A percentile compares a stretch with the other conserved stretches of the same genome.
Evolutionary conservation across 352 stramenopile species (phyloP).

Genomic region (Globisporangium spiculum): DNA sequence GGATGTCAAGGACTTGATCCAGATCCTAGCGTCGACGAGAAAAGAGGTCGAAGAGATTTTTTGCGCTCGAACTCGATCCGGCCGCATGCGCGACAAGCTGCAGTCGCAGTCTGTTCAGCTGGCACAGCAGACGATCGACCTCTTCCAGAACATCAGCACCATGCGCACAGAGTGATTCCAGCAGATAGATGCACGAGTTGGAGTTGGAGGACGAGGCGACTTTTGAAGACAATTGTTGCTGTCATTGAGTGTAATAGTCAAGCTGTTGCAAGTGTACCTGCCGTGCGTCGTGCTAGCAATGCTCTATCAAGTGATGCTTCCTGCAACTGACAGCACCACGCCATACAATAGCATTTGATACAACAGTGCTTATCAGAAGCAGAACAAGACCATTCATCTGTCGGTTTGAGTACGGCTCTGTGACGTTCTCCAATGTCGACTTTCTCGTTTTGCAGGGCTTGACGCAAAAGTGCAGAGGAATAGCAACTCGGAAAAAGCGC

Average conservation of each 20-base stretch:
- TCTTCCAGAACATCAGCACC: slow-evolving; percentile 55
- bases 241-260: neutral
- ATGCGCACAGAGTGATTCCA: slow-evolving; percentile 27
- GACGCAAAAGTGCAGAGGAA: too few relatives aligned
- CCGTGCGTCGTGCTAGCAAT: neutral
- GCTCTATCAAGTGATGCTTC: neutral
- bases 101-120: slow-evolving; percentile 61
- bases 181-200: neutral
- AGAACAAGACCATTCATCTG: too few relatives aligned
- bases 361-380: too few relatives aligned
- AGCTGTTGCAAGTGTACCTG: neutral
- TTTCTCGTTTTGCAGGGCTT: too few relatives aligned
- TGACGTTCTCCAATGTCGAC: too few relatives aligned
- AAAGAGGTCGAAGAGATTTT: slow-evolving; percentile 39
- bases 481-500: too few relatives aligned
- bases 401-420: too few relatives aligned
- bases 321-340: neutral
- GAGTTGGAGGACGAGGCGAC: neutral
- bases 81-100: slow-evolving; percentile 65
- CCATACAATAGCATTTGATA: too few relatives aligned
- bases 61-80: slow-evolving; percentile 49
- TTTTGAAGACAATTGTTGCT: neutral
- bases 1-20: slow-evolving; percentile 57
- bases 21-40: slow-evolving; percentile 55
- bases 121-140: slow-evolving; percentile 52